A percentile compares a stretch with the other conserved stretches of the same genome.
phyloP scores from a whole-genome alignment of 495 filamentous ascomycete genomes.

The Thozetella sp. region DNA sequence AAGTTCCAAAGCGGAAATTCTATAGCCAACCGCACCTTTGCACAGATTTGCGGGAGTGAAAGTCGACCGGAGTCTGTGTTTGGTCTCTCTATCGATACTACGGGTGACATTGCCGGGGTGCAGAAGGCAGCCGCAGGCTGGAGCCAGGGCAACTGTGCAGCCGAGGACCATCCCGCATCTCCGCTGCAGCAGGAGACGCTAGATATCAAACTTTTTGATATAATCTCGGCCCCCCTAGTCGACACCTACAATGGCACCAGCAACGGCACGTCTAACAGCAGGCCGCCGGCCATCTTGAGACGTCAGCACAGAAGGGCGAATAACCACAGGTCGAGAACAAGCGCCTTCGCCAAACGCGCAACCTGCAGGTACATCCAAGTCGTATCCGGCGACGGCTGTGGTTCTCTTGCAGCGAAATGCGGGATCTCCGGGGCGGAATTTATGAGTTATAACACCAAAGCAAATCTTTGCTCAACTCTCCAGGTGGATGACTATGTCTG shows the following conservation, averaged over 20 bases:
- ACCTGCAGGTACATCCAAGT: background rate
- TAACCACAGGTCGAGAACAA: too few relatives aligned
- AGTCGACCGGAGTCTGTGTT: background rate
- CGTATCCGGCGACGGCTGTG: slow-evolving; percentile 11
- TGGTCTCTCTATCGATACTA: background rate
- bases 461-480: slow-evolving; percentile 26
- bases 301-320: too few relatives aligned
- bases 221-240: background rate
- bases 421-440: slow-evolving; percentile 29
- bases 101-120: background rate
- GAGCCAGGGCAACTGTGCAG: slow-evolving; percentile 4
- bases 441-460: slow-evolving; percentile 27
- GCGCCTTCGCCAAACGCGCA: too few relatives aligned
- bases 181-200: too few relatives aligned
- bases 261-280: background rate
- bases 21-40: background rate
- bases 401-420: slow-evolving; percentile 25
- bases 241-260: background rate
- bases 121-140: slow-evolving; percentile 3
- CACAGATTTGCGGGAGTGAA: background rate
- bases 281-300: too few relatives aligned
- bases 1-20: background rate
- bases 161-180: too few relatives aligned
- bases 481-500: background rate
- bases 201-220: too few relatives aligned